phyloP scores from a whole-genome alignment of 257 asterid genomes.

The Salvia hispanica region DNA sequence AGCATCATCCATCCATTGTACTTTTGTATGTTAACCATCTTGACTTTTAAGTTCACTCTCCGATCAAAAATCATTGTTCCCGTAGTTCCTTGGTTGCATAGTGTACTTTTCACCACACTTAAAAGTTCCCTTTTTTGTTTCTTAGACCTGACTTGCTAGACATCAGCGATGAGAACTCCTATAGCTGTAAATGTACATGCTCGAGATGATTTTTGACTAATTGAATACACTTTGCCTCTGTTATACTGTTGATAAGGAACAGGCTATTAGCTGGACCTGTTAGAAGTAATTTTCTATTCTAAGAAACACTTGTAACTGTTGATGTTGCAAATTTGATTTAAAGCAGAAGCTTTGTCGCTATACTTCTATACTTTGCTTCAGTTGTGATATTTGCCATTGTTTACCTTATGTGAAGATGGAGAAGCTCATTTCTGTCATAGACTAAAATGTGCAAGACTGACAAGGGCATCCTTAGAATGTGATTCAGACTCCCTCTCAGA shows the following conservation, averaged over 20 bases:
- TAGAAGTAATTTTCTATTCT: neutral
- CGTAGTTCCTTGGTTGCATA: conserved; percentile 8
- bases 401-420: neutral
- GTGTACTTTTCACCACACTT: neutral
- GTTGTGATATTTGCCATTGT: neutral
- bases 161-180: neutral
- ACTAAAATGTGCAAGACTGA: conserved; percentile 63
- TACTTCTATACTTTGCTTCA: conserved; percentile 2
- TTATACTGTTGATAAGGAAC: conserved; percentile 8
- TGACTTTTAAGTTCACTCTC: conserved; percentile 27
- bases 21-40: conserved; percentile 21
- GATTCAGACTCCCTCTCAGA: conserved; percentile 68
- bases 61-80: conserved; percentile 32
- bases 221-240: conserved; percentile 1
- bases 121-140: neutral
- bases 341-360: neutral
- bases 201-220: neutral
- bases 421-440: conserved; percentile 22
- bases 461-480: conserved; percentile 66
- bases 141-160: conserved; percentile 14
- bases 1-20: conserved; percentile 21
- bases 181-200: neutral
- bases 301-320: conserved; percentile 18
- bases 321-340: conserved; percentile 6
- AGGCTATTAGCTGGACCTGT: neutral